Evolutionary conservation across 768 basidiomycete species (phyloP).

Genomic region (Amanita phalloides): DNA sequence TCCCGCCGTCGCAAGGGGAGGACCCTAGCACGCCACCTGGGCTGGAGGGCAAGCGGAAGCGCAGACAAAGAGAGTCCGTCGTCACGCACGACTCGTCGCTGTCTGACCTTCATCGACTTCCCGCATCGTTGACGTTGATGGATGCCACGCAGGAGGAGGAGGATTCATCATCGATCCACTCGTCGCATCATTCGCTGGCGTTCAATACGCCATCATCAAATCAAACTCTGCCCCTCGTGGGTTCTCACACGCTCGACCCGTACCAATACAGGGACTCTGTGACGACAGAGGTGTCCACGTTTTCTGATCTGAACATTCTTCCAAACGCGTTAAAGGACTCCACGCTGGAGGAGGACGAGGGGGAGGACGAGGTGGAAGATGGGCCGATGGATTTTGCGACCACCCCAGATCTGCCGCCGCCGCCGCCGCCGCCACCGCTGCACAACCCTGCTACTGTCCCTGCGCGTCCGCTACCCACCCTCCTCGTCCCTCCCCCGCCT

Average conservation of each 20-base stretch:
- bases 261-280: background rate
- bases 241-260: background rate
- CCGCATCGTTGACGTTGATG: background rate
- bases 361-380: too few relatives aligned
- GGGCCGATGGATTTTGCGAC: too few relatives aligned
- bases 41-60: background rate
- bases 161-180: background rate
- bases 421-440: background rate
- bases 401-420: background rate
- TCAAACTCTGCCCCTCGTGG: background rate
- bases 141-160: background rate
- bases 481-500: background rate
- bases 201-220: background rate
- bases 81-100: background rate
- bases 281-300: background rate
- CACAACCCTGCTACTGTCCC: background rate
- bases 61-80: background rate
- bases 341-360: background rate
- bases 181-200: background rate
- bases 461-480: background rate
- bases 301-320: background rate
- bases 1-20: background rate
- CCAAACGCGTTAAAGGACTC: background rate
- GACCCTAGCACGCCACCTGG: background rate
- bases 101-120: conserved; percentile 4